Conservation (phyloP, 306 rosid species). For the Carpinus viminea region DNA sequence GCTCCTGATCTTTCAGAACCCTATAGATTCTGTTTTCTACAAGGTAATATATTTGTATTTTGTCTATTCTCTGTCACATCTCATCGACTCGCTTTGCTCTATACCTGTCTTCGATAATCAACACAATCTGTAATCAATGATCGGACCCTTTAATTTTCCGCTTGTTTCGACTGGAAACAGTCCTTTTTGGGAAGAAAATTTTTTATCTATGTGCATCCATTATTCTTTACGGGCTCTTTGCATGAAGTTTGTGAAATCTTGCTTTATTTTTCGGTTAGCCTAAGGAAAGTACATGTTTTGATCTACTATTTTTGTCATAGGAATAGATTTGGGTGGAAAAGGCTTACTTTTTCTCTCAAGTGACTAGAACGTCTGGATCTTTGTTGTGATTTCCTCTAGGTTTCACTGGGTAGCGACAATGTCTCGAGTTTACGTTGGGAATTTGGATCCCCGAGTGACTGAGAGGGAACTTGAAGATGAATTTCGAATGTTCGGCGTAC, state of each 20-base stretch:
- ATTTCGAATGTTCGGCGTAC: conserved; percentile 85
- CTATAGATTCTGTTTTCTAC: neutral
- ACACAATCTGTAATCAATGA: neutral
- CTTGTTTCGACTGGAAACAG: neutral
- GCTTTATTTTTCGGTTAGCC: neutral
- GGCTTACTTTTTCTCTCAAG: too few relatives aligned
- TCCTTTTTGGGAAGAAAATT: neutral
- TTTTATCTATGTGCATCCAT: neutral
- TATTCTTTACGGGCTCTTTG: neutral
- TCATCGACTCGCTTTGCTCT: neutral
- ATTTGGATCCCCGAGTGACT: conserved; percentile 83
- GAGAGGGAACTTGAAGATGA: conserved; percentile 97
- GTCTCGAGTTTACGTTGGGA: conserved; percentile 88
- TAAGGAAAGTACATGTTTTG: neutral
- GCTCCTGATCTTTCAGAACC: neutral
- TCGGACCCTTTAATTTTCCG: neutral
- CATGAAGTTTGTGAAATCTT: neutral
- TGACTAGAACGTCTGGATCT: neutral
- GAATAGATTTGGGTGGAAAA: neutral
- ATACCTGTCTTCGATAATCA: neutral
- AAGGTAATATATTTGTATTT: neutral
- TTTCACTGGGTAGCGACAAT: conserved; percentile 39
- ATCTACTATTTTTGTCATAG: neutral
- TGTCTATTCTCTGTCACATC: neutral
- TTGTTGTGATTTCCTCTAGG: conserved; percentile 15